phyloP scores from a whole-genome alignment of 371 early-diverging fungal genomes.

The Saksenaea oblongispora region DNA sequence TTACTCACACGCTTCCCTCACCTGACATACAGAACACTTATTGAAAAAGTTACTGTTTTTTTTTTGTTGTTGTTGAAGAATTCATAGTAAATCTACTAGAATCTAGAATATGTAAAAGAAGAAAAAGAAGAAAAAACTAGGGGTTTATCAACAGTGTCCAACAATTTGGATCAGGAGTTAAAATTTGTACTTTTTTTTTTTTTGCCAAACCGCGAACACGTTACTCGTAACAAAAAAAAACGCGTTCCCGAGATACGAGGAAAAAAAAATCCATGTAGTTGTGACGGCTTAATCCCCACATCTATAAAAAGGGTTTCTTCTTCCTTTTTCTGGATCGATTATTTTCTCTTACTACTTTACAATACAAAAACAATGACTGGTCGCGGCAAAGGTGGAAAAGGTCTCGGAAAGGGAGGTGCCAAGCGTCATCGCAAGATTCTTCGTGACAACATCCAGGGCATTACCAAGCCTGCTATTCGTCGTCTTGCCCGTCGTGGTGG shows the following conservation, averaged over 20 bases:
- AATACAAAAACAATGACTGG: constrained; percentile 72
- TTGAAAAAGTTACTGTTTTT: too few relatives aligned
- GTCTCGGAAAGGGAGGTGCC: constrained; percentile 96
- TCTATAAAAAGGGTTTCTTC: background rate
- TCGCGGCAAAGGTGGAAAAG: constrained; percentile 98
- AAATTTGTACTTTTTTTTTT: background rate
- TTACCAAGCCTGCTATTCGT: constrained; percentile 99
- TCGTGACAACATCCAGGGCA: constrained; percentile 98
- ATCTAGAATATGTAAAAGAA: constrained; percentile 6
- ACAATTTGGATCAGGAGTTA: background rate
- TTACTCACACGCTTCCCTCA: background rate
- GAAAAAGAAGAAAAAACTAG: constrained; percentile 16
- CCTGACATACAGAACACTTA: background rate
- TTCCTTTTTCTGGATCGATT: background rate
- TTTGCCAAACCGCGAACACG: background rate
- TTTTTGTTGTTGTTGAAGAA: too few relatives aligned
- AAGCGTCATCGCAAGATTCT: constrained; percentile 99
- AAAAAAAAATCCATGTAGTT: background rate
- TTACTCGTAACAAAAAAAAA: background rate
- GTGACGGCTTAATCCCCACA: background rate
- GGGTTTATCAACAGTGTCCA: background rate
- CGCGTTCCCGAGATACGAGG: background rate
- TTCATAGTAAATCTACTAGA: too few relatives aligned
- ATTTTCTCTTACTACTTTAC: constrained; percentile 10
- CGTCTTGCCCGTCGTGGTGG: constrained; percentile 99